Percentiles rank a stretch among this genome's conserved stretches.
Conservation (phyloP, 177 flowering plant species). For the Vitis hybrid region DNA sequence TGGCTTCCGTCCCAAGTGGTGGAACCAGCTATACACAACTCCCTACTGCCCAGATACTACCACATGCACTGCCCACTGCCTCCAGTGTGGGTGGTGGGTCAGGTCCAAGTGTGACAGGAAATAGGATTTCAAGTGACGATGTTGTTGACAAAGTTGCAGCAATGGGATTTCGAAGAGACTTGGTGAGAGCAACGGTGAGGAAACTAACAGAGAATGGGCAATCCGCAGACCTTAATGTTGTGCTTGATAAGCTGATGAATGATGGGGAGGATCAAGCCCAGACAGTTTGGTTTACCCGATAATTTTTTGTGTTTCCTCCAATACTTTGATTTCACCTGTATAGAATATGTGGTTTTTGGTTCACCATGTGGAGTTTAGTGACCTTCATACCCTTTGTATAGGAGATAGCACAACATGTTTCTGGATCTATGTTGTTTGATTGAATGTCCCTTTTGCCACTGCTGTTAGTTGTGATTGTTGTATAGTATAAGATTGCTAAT, state of each 20-base stretch:
- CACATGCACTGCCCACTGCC: conserved; percentile 36
- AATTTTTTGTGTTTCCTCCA: background rate
- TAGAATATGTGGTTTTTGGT: background rate
- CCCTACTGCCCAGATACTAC: conserved; percentile 22
- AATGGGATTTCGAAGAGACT: conserved; percentile 43
- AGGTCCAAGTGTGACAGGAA: conserved; percentile 17
- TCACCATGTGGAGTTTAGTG: background rate
- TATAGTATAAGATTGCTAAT: background rate
- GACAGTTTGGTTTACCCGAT: background rate
- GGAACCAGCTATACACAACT: conserved; percentile 14
- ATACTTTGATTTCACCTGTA: background rate
- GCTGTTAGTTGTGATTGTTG: background rate
- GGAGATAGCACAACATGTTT: background rate
- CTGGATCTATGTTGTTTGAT: background rate
- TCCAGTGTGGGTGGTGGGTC: conserved; percentile 18
- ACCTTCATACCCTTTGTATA: background rate
- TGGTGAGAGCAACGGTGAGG: conserved; percentile 32
- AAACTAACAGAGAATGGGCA: conserved; percentile 29
- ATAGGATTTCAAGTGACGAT: conserved; percentile 23
- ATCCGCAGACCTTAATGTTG: conserved; percentile 31
- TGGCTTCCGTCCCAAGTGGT: background rate
- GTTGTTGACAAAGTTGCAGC: conserved; percentile 31
- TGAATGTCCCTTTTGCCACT: background rate
- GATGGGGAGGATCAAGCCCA: conserved; percentile 4
- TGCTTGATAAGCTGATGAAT: conserved; percentile 34